Evolutionary conservation across 129 eudicot species (phyloP), one percentile per base, ranked within the genome.

Genomic region (Centella asiatica): DNA sequence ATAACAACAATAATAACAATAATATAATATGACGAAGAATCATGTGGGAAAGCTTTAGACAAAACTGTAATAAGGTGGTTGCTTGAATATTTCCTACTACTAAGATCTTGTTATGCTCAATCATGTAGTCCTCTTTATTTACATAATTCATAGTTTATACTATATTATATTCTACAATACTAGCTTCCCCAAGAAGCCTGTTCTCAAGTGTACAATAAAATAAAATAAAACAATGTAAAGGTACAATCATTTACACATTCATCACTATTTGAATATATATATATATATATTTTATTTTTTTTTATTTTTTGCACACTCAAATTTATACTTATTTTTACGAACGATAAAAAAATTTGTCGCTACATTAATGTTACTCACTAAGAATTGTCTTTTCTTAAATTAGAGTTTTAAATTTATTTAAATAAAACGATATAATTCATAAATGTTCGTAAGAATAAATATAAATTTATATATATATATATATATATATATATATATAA

Each of bases 91-190:
- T 18, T 19, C 19, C 9, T n/a, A 32, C 26, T 57, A 33, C 42
- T 8, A 32, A 22, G 62, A 33, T 37, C 62, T 57, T 32, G 44
- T 19, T n/a, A 28, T 19, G 62, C 62, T 57, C 62, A 57, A 19
- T 57, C 34, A 57, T 57, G 45, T 57, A 57, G 27, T 19, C 62
- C 44, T 56, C 44, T 57, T 57, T 33, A 32, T 32, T 57, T 57
- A 33, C 62, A 57, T 57, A 14, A 14, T 40, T 9, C 9, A 9
- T 40, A 40, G 13, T 57, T 31, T 40, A 40, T 22, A n/a, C 33
- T 45, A 15, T 56, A 31, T 18, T 13, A 26, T 54, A 54, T 54
- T 54, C 36, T 55, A 29, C 61, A 14, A 17, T 18, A 27, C 61
- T 31, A 57, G 44, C 45, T 57, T 57, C 2, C 32, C 27, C 62